A percentile compares a stretch with the other conserved stretches of the same genome.
Conservation (phyloP, 805 yeast species). For the Millerozyma acaciae region DNA sequence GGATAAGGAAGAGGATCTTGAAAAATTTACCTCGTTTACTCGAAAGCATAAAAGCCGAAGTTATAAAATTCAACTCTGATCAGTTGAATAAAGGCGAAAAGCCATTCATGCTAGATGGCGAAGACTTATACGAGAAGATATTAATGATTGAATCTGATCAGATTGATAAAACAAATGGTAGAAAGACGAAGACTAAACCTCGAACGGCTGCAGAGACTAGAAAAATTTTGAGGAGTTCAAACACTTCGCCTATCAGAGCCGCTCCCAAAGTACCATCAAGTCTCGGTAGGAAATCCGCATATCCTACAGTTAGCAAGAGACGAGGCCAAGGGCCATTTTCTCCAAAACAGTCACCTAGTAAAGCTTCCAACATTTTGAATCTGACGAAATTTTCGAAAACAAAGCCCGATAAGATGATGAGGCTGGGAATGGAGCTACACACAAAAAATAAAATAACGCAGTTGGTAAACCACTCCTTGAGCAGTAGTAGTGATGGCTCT, state of each 20-base stretch:
- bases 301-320: constrained; percentile 10
- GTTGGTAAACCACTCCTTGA: constrained; percentile 7
- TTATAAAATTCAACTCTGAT: constrained; percentile 46
- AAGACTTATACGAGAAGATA: constrained; percentile 41
- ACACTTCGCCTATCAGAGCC: constrained; percentile 10
- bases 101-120: constrained; percentile 42
- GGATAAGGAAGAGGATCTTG: constrained; percentile 61
- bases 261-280: constrained; percentile 4
- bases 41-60: constrained; percentile 43
- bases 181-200: constrained; percentile 2
- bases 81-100: constrained; percentile 16
- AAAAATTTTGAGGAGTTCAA: constrained; percentile 1
- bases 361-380: constrained; percentile 1
- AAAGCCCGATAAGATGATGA: constrained; percentile 8
- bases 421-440: no score
- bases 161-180: constrained; percentile 2
- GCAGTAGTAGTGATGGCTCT: constrained; percentile 5
- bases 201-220: constrained; percentile 4
- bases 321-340: constrained; percentile 1
- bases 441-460: constrained; percentile 9
- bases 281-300: constrained; percentile 1
- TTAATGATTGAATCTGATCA: constrained; percentile 28
- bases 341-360: constrained; percentile 4
- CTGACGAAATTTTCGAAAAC: neutral
- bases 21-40: constrained; percentile 66